phyloP scores from a whole-genome alignment of 1,284 basidiomycete species.

The Flammula alnicola region DNA sequence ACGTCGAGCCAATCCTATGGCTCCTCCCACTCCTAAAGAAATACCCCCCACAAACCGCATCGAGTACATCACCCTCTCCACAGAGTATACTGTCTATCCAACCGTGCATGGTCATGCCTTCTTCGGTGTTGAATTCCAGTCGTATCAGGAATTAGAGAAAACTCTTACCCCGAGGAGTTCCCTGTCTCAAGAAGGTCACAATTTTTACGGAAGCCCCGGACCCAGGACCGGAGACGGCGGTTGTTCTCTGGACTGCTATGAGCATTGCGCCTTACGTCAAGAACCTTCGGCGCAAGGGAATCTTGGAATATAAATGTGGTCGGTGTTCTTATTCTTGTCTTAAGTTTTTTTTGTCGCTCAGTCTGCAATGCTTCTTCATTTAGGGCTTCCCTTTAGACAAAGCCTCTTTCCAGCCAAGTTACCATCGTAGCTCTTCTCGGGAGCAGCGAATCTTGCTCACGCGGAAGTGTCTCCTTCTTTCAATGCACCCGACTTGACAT shows the following conservation, averaged over 20 bases:
- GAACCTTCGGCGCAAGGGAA: neutral
- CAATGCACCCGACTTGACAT: too few relatives aligned
- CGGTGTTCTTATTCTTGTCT: too few relatives aligned
- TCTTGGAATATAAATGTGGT: too few relatives aligned
- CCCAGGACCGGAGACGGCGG: neutral
- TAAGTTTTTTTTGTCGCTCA: too few relatives aligned
- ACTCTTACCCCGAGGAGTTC: neutral
- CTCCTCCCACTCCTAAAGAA: neutral
- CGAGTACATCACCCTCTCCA: neutral
- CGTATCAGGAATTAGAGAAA: neutral
- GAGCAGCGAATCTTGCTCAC: neutral
- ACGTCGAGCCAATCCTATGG: constrained; percentile 5
- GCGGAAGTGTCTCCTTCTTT: neutral
- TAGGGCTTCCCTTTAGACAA: neutral
- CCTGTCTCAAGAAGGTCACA: neutral
- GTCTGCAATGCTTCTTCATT: too few relatives aligned
- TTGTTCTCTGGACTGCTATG: neutral
- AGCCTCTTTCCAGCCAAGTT: neutral
- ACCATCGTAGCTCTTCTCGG: neutral
- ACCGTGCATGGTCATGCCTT: neutral
- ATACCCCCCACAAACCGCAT: neutral
- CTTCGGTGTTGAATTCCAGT: neutral
- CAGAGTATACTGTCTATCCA: neutral
- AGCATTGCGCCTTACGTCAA: neutral
- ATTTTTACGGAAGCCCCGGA: neutral